phyloP scores from a whole-genome alignment of 176 grass and related monocot genomes.

The Dactylis glomerata region DNA sequence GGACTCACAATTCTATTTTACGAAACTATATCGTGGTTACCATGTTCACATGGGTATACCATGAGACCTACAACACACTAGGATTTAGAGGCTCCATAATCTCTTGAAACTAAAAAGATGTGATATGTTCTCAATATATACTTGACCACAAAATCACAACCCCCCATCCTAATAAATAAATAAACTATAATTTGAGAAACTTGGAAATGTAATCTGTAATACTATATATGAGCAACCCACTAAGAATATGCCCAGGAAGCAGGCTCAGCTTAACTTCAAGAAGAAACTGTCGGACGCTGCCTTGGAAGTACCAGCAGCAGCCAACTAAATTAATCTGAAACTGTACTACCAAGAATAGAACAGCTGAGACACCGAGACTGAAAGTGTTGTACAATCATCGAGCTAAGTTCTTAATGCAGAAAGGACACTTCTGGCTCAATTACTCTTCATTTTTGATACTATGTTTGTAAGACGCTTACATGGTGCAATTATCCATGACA shows the following conservation, averaged over 20 bases:
- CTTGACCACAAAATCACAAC: too few species aligned
- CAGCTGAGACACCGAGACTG: background rate
- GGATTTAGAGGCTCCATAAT: too few species aligned
- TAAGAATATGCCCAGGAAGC: slow-evolving; percentile 57
- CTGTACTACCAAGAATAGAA: background rate
- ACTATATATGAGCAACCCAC: too few species aligned
- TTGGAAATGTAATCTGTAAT: too few species aligned
- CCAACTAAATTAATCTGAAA: slow-evolving; percentile 1
- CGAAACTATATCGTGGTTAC: too few species aligned
- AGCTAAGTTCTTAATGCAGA: background rate
- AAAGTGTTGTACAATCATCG: background rate
- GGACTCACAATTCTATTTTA: too few species aligned
- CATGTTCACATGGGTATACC: too few species aligned
- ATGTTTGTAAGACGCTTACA: background rate
- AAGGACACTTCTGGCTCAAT: background rate
- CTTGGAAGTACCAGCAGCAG: slow-evolving; percentile 33
- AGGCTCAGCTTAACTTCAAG: slow-evolving; percentile 72
- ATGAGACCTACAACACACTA: too few species aligned
- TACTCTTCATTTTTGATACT: background rate
- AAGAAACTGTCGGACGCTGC: slow-evolving; percentile 40
- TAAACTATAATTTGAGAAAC: too few species aligned
- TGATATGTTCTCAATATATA: too few species aligned
- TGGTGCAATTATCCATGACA: background rate
- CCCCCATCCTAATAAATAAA: too few species aligned
- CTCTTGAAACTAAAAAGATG: too few species aligned